Conservation (phyloP, 208 protist species). For the Acanthamoeba triangularis region DNA sequence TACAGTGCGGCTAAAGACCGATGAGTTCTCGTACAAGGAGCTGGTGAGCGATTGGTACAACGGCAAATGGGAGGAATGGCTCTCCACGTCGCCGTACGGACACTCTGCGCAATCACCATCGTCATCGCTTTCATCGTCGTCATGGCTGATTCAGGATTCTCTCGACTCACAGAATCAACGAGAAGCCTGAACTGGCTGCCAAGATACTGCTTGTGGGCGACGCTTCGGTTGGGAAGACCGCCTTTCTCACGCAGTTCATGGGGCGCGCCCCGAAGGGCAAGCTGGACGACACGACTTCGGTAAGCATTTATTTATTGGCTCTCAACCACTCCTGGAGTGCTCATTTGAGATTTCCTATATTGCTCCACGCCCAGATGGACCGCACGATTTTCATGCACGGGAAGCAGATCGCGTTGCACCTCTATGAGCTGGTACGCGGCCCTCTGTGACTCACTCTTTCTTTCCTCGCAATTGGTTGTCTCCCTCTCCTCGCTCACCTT, state of each 20-base stretch:
- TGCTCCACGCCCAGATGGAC: constrained; percentile 17
- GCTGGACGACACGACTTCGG: constrained; percentile 53
- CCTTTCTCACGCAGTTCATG: constrained; percentile 60
- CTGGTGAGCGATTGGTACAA: constrained; percentile 63
- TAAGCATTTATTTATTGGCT: neutral
- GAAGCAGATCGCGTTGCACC: constrained; percentile 31
- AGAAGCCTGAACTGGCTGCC: constrained; percentile 42
- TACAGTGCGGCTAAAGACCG: constrained; percentile 55
- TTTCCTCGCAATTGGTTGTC: no score
- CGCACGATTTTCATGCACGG: constrained; percentile 60
- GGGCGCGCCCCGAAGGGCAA: constrained; percentile 35
- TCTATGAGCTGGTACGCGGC: constrained; percentile 28
- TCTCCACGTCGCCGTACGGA: constrained; percentile 57
- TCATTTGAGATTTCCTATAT: neutral
- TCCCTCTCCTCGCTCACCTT: neutral
- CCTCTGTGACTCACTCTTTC: neutral
- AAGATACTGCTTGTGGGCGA: constrained; percentile 62
- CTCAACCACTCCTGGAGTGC: no score
- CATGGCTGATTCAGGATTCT: neutral
- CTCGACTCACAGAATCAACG: constrained; percentile 21
- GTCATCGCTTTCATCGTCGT: neutral
- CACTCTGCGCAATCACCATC: neutral
- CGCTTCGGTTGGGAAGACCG: constrained; percentile 25
- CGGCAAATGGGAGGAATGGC: constrained; percentile 39
- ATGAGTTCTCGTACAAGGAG: constrained; percentile 73